Base-by-base conservation (phyloP, 495 filamentous ascomycete genomes). In the Daldinia concentrica region DNA sequence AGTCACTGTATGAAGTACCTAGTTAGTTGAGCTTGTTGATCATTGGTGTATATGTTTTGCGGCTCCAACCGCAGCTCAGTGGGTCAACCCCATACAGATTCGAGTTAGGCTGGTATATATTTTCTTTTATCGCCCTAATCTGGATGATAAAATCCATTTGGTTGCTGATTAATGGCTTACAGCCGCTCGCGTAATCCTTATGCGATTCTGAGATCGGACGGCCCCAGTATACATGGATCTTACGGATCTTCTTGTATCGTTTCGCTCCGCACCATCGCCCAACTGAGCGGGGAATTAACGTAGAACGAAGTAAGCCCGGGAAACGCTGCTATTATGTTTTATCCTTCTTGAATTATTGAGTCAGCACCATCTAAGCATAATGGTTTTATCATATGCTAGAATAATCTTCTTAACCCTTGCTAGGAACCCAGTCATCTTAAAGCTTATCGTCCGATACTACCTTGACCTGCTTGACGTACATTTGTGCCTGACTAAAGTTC, bases 91-190 rank as follows among this genome's bases (percentile, higher is more conserved):
- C 59, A 9, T 51, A 48, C 58, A 60, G 26, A 54, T 56, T 37
- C 51, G 54, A 36, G 54, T 34, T 57, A 32, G 26, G 2, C 27
- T 32, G 11, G 22, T 22, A 14, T 29, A 9, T 7, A 3, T 19
- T 56, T 30, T 48, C 34, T 63, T 45, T 36, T 37, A 51, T 32
- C 61, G 58, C 27, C 55, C 55, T 15, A 68, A 64, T 68, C 6
- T 19, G 55, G 64, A 64, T 52, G 34, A 61, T 64, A 41, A 34
- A 45, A 58, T 71, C 19, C 37, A 22, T 19, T 37, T 14, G 54
- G 50, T 6, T 57, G 70, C 70, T 72, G 70, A 72, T 48, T 68
- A 72, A 72, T 64, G 60, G 70, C 64, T 72, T 68, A 72, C 55
- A 48, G 26, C 26, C 34, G 58, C 60, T 68, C 59, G 39, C 69